Evolutionary conservation across 495 filamentous ascomycete genomes (phyloP).

Genomic region (Amniculicola lignicola): DNA sequence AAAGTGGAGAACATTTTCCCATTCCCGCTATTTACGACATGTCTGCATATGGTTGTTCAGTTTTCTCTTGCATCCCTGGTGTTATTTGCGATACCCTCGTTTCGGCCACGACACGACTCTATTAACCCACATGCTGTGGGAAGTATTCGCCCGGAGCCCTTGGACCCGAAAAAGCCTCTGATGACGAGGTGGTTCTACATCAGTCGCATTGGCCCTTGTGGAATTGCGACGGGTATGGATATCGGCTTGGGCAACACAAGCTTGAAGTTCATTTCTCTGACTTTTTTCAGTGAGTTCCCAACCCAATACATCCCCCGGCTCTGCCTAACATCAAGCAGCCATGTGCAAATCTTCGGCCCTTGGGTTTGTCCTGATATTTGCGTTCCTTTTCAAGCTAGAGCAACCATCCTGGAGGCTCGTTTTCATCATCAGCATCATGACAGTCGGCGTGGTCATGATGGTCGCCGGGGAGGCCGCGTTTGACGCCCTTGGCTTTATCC

Average conservation of each 20-base stretch:
- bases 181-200: constrained; percentile 92
- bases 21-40: constrained; percentile 93
- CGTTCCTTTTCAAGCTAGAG: constrained; percentile 91
- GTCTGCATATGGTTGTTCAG: constrained; percentile 93
- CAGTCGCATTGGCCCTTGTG: constrained; percentile 89
- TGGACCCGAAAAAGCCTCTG: constrained; percentile 58
- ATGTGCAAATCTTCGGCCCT: constrained; percentile 99
- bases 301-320: neutral
- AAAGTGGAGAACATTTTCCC: constrained; percentile 60
- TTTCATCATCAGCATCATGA: constrained; percentile 88
- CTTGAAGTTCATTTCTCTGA: constrained; percentile 89
- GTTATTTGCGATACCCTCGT: constrained; percentile 75
- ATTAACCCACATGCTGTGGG: constrained; percentile 43
- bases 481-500: constrained; percentile 78
- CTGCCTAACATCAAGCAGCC: constrained; percentile 48
- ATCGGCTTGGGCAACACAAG: constrained; percentile 96
- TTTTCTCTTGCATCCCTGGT: constrained; percentile 78
- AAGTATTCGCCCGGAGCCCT: constrained; percentile 51
- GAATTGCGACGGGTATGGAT: constrained; percentile 88
- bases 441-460: constrained; percentile 96
- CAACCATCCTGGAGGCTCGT: constrained; percentile 80
- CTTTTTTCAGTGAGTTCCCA: constrained; percentile 85
- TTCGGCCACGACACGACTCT: constrained; percentile 64
- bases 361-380: constrained; percentile 92
- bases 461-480: constrained; percentile 95